A percentile compares a stretch with the other conserved stretches of the same genome.
phyloP scores from a whole-genome alignment of 163 green algal genomes.

The Botryococcus braunii region DNA sequence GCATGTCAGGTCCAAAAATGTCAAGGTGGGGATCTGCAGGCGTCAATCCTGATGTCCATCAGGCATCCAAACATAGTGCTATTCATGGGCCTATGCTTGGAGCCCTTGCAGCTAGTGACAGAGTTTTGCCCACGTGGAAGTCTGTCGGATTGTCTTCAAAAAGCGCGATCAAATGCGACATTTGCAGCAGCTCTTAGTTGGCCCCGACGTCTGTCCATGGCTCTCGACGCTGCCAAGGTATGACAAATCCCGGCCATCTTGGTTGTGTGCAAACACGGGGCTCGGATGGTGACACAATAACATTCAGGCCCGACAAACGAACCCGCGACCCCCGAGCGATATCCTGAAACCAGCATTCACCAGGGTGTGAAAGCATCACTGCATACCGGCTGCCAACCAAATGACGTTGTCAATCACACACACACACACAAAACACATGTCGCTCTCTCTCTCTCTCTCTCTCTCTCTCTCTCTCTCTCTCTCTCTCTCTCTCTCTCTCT shows the following conservation, averaged over 20 bases:
- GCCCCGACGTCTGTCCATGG: conserved; percentile 40
- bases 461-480: too few species aligned
- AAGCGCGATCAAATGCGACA: background rate
- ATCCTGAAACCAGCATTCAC: background rate
- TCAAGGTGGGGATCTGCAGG: too few species aligned
- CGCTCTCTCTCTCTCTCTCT: too few species aligned
- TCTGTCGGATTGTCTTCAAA: conserved; percentile 15
- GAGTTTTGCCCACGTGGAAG: conserved; percentile 14
- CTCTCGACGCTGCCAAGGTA: conserved; percentile 31
- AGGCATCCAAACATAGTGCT: conserved; percentile 32
- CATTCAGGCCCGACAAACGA: background rate
- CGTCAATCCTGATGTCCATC: too few species aligned
- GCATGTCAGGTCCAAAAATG: too few species aligned
- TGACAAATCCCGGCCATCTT: background rate
- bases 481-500: too few species aligned
- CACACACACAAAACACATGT: too few species aligned
- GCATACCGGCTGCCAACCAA: background rate
- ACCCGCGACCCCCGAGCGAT: background rate
- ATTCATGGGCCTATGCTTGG: conserved; percentile 43
- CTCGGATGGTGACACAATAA: too few species aligned
- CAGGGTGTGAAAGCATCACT: background rate
- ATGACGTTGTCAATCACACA: background rate
- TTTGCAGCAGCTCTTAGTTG: conserved; percentile 30
- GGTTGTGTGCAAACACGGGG: background rate
- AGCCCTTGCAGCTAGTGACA: conserved; percentile 43